These are phyloP conservation scores for Rhizopogon vinicolor DNA, from an alignment of 768 basidiomycete species.

Conservation along the genomic window DNA sequence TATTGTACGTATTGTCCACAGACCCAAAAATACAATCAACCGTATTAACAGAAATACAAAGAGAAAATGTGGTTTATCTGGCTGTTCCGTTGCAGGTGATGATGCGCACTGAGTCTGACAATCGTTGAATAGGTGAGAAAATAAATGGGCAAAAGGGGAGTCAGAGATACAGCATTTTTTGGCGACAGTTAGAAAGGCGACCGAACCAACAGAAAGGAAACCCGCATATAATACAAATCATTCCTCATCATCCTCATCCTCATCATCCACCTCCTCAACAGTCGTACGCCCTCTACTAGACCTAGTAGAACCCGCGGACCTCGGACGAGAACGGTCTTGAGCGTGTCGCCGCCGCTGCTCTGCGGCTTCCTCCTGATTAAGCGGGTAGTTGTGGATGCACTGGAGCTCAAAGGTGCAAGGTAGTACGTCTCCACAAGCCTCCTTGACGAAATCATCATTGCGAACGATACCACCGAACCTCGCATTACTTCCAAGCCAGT, in stretches of 20 bases:
- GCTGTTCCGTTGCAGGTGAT: background rate
- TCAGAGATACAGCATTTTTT: no score
- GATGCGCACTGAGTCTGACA: background rate
- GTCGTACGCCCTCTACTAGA: background rate
- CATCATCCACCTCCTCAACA: background rate
- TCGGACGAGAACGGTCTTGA: background rate
- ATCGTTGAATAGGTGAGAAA: constrained; percentile 20
- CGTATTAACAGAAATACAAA: no score
- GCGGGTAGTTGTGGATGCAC: constrained; percentile 41
- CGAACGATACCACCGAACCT: constrained; percentile 58
- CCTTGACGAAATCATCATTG: constrained; percentile 40
- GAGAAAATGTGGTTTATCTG: background rate
- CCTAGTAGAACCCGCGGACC: background rate
- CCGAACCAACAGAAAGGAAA: background rate
- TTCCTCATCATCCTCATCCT: constrained; percentile 14
- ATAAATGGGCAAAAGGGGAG: constrained; percentile 11
- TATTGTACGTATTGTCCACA: no score
- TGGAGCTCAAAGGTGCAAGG: constrained; percentile 60
- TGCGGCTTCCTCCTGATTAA: constrained; percentile 45
- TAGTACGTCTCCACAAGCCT: constrained; percentile 40
- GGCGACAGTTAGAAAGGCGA: no score
- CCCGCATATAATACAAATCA: background rate
- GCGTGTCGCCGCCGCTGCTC: constrained; percentile 35
- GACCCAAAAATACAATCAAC: no score
- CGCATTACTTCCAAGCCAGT: constrained; percentile 56